These are phyloP conservation scores for Crepidotus variabilis DNA, from an alignment of 768 basidiomycete species.

Conservation along the genomic window DNA sequence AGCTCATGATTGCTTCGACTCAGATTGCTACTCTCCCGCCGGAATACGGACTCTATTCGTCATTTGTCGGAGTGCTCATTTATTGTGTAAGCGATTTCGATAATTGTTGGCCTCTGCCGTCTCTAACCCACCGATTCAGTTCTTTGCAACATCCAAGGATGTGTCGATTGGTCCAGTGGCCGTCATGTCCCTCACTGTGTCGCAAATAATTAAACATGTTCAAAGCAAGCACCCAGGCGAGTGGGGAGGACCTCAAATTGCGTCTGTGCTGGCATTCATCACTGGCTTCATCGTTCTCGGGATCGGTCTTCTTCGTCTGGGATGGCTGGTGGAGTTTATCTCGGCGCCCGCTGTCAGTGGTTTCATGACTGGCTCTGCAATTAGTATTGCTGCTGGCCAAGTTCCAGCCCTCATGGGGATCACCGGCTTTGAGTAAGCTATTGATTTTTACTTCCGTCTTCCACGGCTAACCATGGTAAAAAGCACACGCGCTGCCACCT, in stretches of 20 bases:
- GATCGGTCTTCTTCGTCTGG: slow-evolving; percentile 84
- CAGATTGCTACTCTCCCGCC: slow-evolving; percentile 82
- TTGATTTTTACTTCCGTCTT: not conserved
- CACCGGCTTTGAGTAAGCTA: slow-evolving; percentile 70
- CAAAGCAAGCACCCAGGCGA: slow-evolving; percentile 45
- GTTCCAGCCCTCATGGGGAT: slow-evolving; percentile 89
- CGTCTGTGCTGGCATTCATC: slow-evolving; percentile 78
- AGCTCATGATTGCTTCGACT: not conserved
- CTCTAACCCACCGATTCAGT: slow-evolving; percentile 32
- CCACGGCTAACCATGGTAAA: slow-evolving; percentile 6
- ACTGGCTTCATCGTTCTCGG: slow-evolving; percentile 89
- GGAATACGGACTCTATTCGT: slow-evolving; percentile 92
- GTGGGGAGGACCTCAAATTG: slow-evolving; percentile 74
- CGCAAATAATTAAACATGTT: slow-evolving; percentile 75
- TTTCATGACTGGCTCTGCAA: slow-evolving; percentile 98
- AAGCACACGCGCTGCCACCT: slow-evolving; percentile 84
- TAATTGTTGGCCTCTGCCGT: not conserved
- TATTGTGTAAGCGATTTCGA: slow-evolving; percentile 71
- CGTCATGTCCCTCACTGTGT: slow-evolving; percentile 90
- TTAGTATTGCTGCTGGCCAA: slow-evolving; percentile 87
- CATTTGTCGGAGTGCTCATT: slow-evolving; percentile 81
- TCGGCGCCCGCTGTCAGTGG: slow-evolving; percentile 80
- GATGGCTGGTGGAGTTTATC: slow-evolving; percentile 96
- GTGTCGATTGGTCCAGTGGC: slow-evolving; percentile 99
- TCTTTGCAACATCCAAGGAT: slow-evolving; percentile 98